phyloP scores from a whole-genome alignment of 495 filamentous ascomycete genomes.

The Parathielavia appendiculata region DNA sequence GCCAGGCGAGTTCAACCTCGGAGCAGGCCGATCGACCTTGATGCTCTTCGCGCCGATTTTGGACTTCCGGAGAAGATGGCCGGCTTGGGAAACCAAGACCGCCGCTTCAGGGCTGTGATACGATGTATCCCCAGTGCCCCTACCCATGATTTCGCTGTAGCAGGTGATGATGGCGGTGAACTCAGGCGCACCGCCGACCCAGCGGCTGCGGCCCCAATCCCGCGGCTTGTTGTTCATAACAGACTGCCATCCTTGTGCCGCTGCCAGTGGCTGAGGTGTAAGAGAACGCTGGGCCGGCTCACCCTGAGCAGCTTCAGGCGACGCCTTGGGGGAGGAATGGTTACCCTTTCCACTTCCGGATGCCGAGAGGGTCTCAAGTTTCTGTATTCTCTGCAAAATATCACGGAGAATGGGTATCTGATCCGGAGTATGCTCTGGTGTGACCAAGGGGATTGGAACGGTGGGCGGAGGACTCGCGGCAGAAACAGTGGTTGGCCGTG shows the following conservation, averaged over 20 bases:
- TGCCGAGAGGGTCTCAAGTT: neutral
- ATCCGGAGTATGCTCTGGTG: neutral
- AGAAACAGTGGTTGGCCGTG: neutral
- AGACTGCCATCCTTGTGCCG: neutral
- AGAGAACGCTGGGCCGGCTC: neutral
- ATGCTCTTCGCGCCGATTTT: neutral
- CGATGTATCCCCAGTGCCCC: neutral
- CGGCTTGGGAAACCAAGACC: neutral
- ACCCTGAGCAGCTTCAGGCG: neutral
- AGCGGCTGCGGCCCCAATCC: neutral
- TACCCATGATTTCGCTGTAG: neutral
- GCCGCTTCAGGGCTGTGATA: neutral
- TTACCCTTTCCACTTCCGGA: too few relatives aligned
- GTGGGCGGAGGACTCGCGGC: neutral
- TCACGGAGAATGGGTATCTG: neutral
- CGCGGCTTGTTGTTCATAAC: neutral
- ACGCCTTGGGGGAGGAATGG: neutral
- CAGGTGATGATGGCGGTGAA: neutral
- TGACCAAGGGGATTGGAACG: too few relatives aligned
- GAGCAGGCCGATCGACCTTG: conserved; percentile 1
- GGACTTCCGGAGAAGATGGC: neutral
- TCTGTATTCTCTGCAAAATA: neutral
- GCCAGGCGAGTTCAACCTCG: neutral
- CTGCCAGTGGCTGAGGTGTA: neutral
- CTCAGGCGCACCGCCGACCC: neutral